Base-by-base conservation (phyloP, 2,329 filamentous ascomycete genomes). In the Colletotrichum karsti region DNA sequence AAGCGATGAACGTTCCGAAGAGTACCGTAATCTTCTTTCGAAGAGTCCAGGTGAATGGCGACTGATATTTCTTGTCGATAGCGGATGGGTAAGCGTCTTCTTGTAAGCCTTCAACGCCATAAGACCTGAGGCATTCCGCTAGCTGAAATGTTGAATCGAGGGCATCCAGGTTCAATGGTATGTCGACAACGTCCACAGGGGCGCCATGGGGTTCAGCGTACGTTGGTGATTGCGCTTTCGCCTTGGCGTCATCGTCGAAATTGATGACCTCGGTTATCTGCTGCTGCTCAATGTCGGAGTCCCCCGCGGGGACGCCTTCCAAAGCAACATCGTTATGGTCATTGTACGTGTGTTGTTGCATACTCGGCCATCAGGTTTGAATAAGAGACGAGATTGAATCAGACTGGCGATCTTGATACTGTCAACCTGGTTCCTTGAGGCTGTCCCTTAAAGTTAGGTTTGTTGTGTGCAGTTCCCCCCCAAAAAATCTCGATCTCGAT, bases 1-100 rank as follows among this genome's bases (percentile, higher is more conserved):
- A 91, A 13, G 88, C 76, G 54, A 77, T 61, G 20, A 77, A 77
- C 1, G 76, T 69, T 1, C 71, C 74, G 1, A 55, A 57, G 0
- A 77, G 70, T 1, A 73, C 67, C 1, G 48, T 39, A 0, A 50
- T 55, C 44, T 77, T 77, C 42, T 9, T 74, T 24, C 71, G 70
- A 4, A 54, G 18, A 2, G 58, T 7, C 69, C 66, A 71, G 2
- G 33, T 15, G n/a, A 64, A 64, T 20, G 62, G 62, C n/a, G 62
- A 64, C 20, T 53, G 35, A 15, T 64, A 44, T 33, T 37, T 53
- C n/a, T 12, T 24, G 13, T 64, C 62, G n/a, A 64, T 33, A 3
- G 44, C 44, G 15, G 35, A 10, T 0, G 55, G 54, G 10, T 28
- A 42, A 8, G 20, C 20, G 4, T 20, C 54, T 24, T 51, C 35